Evolutionary conservation across 2,329 filamentous ascomycete species (phyloP).

Genomic region (Scedosporium apiospermum): DNA sequence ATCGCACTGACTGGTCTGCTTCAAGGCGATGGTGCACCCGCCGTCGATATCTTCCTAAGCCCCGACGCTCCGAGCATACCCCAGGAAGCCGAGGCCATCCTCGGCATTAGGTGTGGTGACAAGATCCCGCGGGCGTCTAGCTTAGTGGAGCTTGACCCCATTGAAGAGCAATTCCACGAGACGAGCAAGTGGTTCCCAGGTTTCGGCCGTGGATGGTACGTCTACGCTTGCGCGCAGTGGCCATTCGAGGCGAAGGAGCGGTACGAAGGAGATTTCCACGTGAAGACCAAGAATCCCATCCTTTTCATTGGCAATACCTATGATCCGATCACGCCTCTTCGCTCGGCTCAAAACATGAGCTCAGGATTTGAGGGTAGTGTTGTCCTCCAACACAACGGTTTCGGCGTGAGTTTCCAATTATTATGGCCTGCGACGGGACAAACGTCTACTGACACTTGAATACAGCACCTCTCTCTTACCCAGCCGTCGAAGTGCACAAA

Average conservation of each 20-base stretch:
- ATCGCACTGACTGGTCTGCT: constrained; percentile 32
- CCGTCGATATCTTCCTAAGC: constrained; percentile 23
- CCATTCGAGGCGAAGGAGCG: constrained; percentile 19
- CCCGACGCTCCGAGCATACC: constrained; percentile 13
- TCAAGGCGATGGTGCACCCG: constrained; percentile 31
- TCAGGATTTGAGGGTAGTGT: constrained; percentile 33
- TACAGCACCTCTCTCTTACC: not conserved
- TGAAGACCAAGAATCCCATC: constrained; percentile 31
- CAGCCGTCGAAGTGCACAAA: constrained; percentile 3
- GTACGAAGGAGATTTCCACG: constrained; percentile 17
- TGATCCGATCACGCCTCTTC: constrained; percentile 38
- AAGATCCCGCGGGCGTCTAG: constrained; percentile 15
- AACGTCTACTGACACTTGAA: not conserved
- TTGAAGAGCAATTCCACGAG: not conserved
- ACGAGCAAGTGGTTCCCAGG: constrained; percentile 20
- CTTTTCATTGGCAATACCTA: constrained; percentile 33
- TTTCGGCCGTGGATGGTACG: constrained; percentile 5
- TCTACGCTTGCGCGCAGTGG: constrained; percentile 27
- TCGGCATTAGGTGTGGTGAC: constrained; percentile 31
- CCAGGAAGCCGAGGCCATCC: constrained; percentile 27
- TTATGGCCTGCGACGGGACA: not conserved
- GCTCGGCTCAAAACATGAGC: constrained; percentile 34
- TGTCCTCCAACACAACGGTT: constrained; percentile 38
- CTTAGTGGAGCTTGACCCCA: not conserved
- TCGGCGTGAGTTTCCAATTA: constrained; percentile 29